Percentiles rank a stretch among this genome's conserved stretches.
phyloP scores from a whole-genome alignment of 805 yeast species.

The Metschnikowia kofuensis region DNA sequence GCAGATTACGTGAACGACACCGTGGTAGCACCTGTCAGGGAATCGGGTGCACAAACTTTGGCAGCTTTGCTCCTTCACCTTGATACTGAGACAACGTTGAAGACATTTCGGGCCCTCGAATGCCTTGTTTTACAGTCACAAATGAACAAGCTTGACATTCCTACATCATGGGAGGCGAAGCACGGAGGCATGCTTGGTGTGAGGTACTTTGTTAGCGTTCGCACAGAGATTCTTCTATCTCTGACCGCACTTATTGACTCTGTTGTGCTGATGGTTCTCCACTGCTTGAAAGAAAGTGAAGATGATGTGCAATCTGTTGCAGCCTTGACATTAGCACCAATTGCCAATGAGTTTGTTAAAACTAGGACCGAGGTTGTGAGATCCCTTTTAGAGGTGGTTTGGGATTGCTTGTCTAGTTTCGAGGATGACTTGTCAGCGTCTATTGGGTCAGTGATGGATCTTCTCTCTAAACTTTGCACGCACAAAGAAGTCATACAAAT shows the following conservation, averaged over 20 bases:
- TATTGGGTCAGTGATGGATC: conserved; percentile 93
- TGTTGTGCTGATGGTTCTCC: conserved; percentile 80
- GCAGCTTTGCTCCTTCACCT: conserved; percentile 86
- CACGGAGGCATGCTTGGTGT: conserved; percentile 97
- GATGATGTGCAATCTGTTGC: conserved; percentile 98
- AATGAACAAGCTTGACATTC: conserved; percentile 41
- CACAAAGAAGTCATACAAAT: conserved; percentile 72
- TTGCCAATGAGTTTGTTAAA: conserved; percentile 81
- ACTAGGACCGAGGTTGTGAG: conserved; percentile 51
- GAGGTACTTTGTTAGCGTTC: conserved; percentile 85
- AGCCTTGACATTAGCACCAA: conserved; percentile 88
- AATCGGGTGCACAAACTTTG: conserved; percentile 90
- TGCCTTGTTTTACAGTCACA: conserved; percentile 63
- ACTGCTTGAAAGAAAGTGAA: conserved; percentile 73
- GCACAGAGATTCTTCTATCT: conserved; percentile 70
- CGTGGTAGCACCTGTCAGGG: conserved; percentile 97
- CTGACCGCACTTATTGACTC: conserved; percentile 60
- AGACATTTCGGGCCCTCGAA: conserved; percentile 63
- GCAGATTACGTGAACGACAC: conserved; percentile 97
- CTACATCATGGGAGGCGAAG: conserved; percentile 89
- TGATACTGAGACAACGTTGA: conserved; percentile 52
- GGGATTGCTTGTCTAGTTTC: conserved; percentile 82
- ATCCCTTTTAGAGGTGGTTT: conserved; percentile 63
- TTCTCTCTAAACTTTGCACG: conserved; percentile 82
- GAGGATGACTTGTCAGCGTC: conserved; percentile 93